Base-by-base conservation (phyloP, 2,329 filamentous ascomycete genomes). In the Pseudogymnoascus sp. region DNA sequence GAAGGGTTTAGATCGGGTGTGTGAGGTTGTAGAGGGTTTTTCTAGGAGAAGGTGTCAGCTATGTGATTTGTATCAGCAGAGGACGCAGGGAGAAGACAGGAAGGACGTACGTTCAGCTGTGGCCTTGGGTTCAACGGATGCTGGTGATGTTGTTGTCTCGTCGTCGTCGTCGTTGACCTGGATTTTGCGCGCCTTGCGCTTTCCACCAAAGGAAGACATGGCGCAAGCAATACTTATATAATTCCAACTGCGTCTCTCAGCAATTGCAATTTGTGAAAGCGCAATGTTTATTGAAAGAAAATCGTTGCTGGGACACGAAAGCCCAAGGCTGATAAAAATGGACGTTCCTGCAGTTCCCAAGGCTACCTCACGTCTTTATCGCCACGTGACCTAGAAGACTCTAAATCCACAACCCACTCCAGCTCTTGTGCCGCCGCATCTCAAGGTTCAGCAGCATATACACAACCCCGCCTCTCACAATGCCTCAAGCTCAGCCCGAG, bases 401-500 rank as follows among this genome's bases (percentile, higher is more conserved):
- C 50, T 38, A 60, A 60, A 31, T 40, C 40, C 33, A 38, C 38
- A 60, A 56, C 50, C 50, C 26, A 56, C 46, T 56, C 46, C 50
- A 56, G 29, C 50, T 56, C 50, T 56, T 56, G 50, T 56, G 50
- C 29, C 29, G 50, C 50, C 50, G 29, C 50, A 17, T 56, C 50
- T 56, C 29, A 33, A 56, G 50, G 50, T 33, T 56, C 50, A 56
- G 50, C 17, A 56, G 50, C 50, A 38, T 44, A 62, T 60, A 64
- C 61, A 42, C 50, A 44, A 65, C 59, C 59, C 56, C 65, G 56
- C 40, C 50, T 31, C 37, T 40, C 70, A 74, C 82, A 69, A 99
- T 99, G 95, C 91, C 95, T 80, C 93, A 96, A 87, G 93, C 95
- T 76, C 95, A 97, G 80, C 95, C 95, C 72, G 96, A 99, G 82